A percentile compares a stretch with the other conserved stretches of the same genome.
phyloP scores from a whole-genome alignment of 2,329 filamentous ascomycete genomes.

The Paecilomyces variotii region DNA sequence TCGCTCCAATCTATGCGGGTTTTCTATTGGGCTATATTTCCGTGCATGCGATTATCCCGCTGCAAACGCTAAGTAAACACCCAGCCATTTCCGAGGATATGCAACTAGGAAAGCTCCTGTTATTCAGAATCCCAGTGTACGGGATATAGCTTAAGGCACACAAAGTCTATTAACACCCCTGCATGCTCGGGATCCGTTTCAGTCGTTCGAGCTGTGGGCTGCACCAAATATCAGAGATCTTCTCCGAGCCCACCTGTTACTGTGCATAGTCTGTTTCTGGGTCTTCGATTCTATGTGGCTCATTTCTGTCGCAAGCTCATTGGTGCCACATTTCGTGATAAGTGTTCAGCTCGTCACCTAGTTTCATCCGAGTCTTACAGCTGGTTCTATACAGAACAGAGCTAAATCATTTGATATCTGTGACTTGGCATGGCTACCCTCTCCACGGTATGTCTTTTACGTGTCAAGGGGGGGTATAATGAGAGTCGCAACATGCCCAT shows the following conservation, averaged over 20 bases:
- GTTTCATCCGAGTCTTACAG: not conserved
- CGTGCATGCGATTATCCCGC: conserved; percentile 15
- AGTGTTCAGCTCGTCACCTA: not conserved
- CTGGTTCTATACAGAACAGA: not conserved
- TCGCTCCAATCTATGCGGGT: not conserved
- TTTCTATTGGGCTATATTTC: not conserved
- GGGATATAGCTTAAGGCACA: not conserved
- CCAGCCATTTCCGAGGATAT: conserved; percentile 1
- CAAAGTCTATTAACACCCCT: not conserved
- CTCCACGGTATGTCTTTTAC: not conserved
- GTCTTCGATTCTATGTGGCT: not conserved
- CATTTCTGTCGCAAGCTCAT: not conserved
- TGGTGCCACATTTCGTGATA: not conserved
- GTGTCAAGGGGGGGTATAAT: not conserved
- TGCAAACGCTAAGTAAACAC: conserved; percentile 17
- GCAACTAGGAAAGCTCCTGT: not conserved
- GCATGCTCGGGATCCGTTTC: not conserved
- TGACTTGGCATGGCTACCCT: not conserved
- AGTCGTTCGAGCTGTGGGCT: not conserved
- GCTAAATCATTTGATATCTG: not conserved
- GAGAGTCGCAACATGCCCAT: not conserved
- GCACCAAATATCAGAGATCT: not conserved
- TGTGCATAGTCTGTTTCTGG: not conserved
- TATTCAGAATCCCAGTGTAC: not conserved
- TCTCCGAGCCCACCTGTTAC: too few species aligned